Percentiles rank a stretch among this genome's conserved stretches.
These are phyloP conservation scores for Ustilago xerochloae DNA, from an alignment of 1,284 basidiomycete species.

Conservation along the genomic window DNA sequence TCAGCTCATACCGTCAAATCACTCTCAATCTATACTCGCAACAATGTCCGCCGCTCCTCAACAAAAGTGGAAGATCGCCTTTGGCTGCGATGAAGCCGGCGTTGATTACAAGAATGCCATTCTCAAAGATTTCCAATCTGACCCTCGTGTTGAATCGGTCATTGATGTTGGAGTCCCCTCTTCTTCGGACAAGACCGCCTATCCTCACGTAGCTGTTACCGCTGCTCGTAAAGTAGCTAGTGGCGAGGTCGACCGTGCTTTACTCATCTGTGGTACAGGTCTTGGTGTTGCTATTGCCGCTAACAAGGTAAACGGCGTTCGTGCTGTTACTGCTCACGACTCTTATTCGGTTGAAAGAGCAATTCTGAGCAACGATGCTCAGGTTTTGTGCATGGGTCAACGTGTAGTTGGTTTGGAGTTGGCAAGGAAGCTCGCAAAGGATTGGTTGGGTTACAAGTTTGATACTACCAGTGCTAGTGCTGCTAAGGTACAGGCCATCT, in stretches of 20 bases:
- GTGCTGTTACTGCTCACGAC: constrained; percentile 70
- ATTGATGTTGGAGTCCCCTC: constrained; percentile 56
- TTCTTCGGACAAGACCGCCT: constrained; percentile 68
- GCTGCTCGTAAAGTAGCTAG: constrained; percentile 69
- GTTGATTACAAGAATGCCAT: constrained; percentile 62
- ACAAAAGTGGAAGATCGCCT: constrained; percentile 51
- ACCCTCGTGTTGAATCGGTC: constrained; percentile 55
- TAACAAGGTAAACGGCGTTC: constrained; percentile 69
- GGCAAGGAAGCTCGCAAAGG: constrained; percentile 68
- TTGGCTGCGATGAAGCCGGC: constrained; percentile 55
- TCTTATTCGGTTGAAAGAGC: constrained; percentile 70
- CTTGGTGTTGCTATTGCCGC: constrained; percentile 70
- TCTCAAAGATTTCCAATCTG: constrained; percentile 52
- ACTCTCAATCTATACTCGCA: not conserved
- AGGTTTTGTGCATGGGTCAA: constrained; percentile 71
- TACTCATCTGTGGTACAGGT: constrained; percentile 71
- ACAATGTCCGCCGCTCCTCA: constrained; percentile 36
- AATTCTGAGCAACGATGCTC: constrained; percentile 70
- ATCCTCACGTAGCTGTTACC: constrained; percentile 70
- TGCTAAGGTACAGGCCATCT: constrained; percentile 70
- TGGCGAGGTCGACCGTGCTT: constrained; percentile 70
- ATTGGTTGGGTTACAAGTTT: constrained; percentile 70
- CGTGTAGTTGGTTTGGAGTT: constrained; percentile 70
- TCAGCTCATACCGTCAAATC: not conserved
- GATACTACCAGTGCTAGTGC: constrained; percentile 68